A percentile compares a stretch with the other conserved stretches of the same genome.
Evolutionary conservation across 176 grass and related monocot genomes (phyloP).

Genomic region (Alopecurus myosuroides): DNA sequence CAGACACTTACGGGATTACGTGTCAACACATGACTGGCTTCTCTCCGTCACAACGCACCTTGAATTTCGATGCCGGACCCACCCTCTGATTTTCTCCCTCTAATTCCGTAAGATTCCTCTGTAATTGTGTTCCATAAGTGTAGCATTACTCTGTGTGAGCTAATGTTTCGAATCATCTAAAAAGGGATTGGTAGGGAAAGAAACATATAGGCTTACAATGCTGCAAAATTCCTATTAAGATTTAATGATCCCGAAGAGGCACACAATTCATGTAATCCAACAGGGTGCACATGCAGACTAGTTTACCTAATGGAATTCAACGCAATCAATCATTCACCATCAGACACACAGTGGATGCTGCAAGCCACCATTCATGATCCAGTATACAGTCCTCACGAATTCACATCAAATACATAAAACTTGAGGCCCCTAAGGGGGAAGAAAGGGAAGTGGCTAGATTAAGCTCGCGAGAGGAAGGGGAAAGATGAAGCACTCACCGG

Average conservation of each 20-base stretch:
- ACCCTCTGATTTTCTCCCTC: too few species aligned
- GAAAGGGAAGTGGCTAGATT: background rate
- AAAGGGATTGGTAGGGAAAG: background rate
- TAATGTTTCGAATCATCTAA: too few species aligned
- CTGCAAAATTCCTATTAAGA: background rate
- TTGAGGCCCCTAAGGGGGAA: too few species aligned
- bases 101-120: too few species aligned
- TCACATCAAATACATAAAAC: too few species aligned
- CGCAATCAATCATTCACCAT: background rate
- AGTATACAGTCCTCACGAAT: background rate
- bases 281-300: background rate
- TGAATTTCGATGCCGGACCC: too few species aligned
- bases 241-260: background rate
- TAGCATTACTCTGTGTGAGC: too few species aligned
- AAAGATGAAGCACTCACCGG: conserved; percentile 49
- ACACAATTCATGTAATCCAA: conserved; percentile 4
- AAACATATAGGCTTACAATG: background rate
- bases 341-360: too few species aligned
- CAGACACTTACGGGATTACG: too few species aligned
- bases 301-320: background rate
- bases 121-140: too few species aligned
- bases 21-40: too few species aligned
- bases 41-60: too few species aligned
- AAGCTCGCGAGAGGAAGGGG: background rate
- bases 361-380: background rate